phyloP scores from a whole-genome alignment of 768 basidiomycete species.

The Mycena vitilis region DNA sequence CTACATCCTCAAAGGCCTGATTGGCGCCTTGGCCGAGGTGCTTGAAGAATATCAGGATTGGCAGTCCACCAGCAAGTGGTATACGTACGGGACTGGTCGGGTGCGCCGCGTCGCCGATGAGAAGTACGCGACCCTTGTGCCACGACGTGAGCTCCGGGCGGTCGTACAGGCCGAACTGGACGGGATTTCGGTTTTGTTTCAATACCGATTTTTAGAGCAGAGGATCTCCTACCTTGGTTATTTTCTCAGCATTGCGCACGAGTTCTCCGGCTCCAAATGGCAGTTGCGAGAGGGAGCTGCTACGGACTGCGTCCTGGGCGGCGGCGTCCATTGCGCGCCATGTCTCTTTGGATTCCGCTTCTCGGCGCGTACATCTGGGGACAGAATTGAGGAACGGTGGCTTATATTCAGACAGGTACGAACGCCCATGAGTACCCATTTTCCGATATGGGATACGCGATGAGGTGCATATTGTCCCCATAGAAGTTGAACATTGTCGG shows the following conservation, averaged over 20 bases:
- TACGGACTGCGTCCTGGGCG: conserved; percentile 36
- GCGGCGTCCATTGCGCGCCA: conserved; percentile 53
- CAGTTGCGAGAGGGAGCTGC: conserved; percentile 35
- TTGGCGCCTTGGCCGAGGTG: conserved; percentile 61
- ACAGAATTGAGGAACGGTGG: too few species aligned
- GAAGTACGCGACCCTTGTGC: conserved; percentile 54
- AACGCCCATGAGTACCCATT: conserved; percentile 52
- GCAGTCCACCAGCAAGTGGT: background rate
- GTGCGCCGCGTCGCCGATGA: conserved; percentile 60
- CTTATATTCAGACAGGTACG: conserved; percentile 19
- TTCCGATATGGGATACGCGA: conserved; percentile 49
- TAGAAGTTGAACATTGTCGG: conserved; percentile 47
- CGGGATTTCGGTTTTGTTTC: background rate
- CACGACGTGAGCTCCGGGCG: conserved; percentile 53
- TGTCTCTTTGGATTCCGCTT: conserved; percentile 52
- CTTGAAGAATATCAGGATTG: conserved; percentile 35
- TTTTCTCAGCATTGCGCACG: conserved; percentile 34
- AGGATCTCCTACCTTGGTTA: conserved; percentile 35
- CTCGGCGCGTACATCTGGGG: conserved; percentile 48
- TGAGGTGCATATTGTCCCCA: conserved; percentile 51
- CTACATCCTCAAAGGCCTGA: conserved; percentile 57
- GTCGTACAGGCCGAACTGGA: conserved; percentile 58
- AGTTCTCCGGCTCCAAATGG: conserved; percentile 37
- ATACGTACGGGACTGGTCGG: conserved; percentile 56
- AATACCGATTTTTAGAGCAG: too few species aligned